Base-by-base conservation (phyloP, 108 stramenopile species). In the Seminavis robusta region DNA sequence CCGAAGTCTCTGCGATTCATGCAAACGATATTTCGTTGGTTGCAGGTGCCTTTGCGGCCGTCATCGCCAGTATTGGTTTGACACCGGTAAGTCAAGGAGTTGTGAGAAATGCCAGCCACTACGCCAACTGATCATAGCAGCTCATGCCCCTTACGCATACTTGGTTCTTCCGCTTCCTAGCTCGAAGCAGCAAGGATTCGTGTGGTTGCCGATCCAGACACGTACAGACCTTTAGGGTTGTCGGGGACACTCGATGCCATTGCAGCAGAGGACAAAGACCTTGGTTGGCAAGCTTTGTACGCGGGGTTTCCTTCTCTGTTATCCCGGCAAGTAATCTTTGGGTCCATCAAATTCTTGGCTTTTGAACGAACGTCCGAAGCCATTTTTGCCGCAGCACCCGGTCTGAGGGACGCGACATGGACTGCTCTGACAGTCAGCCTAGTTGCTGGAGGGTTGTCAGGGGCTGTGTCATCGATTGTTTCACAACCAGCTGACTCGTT, bases 291-390 rank as follows among this genome's bases (percentile, higher is more conserved):
- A 47, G 59, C 59, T 54, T 52, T 92, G 43, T 97, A 94, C 69
- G 69, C 88, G 10, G 92, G 94, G n/a, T 71, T 97, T 11, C 92
- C 90, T 1, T 89, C 93, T 0, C 74, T 97, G 15, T 52, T 97
- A 63, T 70, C 90, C n/a, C 76, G 96, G 2, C 96, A 97, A 71
- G 86, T 93, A 3, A 92, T 95, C 43, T 97, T 97, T 63, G 96
- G 96, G 29, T 86, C 86, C 29, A 79, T 97, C 53, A 97, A 96
- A 48, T 97, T 97, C 56, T 59, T 97, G 2, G 80, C 92, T 11
- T 97, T 94, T 76, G 96, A 97, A 65, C 79, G 76, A 39, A 86
- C 86, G 31, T 86, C 85, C 16, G 93, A 86, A 20, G 77, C 67
- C 27, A 83, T 89, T 38, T 90, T 70, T 61, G 9, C 32, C 8